Evolutionary conservation across 805 yeast genomes (phyloP), one percentile per base, ranked within the genome.

Genomic region (Spathaspora boniae): DNA sequence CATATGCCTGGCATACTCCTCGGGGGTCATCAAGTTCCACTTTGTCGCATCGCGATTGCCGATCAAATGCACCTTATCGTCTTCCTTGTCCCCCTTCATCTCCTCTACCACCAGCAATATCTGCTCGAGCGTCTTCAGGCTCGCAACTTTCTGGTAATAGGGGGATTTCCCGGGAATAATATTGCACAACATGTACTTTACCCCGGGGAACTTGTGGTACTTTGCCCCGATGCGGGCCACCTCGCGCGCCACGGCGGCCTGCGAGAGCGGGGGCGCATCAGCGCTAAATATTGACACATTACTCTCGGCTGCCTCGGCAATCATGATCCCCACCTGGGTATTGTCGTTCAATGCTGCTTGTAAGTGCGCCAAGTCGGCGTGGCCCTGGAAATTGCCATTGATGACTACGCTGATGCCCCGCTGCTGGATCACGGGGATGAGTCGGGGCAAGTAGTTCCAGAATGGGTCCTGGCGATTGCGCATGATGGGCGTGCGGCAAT

Each of bases 401-500:
- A 89, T 79, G 2, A 85, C 76, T 45, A 94, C 74, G 4, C 86
- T 70, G 2, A 93, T 84, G 4, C 76, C 75, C 26, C 78, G 68
- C 6, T 66, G 69, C 31, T 68, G 69, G 46, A 95, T 83, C 5
- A 80, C 71, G 5, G 69, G 58, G 30, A 78, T 76, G 16, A 93
- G 77, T 23, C 71, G 74, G 2, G 71, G 66, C 4, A 93, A 56
- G 43, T 81, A 83, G 29, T 74, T 80, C 56, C 95, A 74, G 8
- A 84, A 72, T 4, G 96, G 96, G 2, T 67, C 64, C 45, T 93
- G 89, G 40, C 96, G 70, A 50, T 84, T 86, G 50, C 98, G 71
- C 98, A 93, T 93, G 11, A 72, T 76, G 29, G 84, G 74, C 0
- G 94, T 86, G 40, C 98, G 77, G 56, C 98, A 93, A 58, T 93